Evolutionary conservation across 2,329 filamentous ascomycete genomes (phyloP), one percentile per base, ranked within the genome.

Genomic region (Escovopsis sp.): DNA sequence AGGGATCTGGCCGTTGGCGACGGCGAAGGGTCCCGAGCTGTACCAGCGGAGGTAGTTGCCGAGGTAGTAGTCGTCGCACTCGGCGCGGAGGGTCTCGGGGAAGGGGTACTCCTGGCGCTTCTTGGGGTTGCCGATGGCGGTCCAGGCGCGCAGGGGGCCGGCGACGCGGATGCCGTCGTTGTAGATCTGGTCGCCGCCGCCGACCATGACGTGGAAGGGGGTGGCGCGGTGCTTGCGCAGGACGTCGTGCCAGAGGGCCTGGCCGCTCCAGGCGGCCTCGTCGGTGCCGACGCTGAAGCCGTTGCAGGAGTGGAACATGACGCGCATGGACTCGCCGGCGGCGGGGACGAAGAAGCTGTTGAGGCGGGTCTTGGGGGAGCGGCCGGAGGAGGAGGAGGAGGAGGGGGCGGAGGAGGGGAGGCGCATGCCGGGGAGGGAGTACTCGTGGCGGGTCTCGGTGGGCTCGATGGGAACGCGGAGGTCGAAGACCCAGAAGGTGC

Each of bases 241-340:
- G 9, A 96, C 87, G 52, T 98, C 88, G 49, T 90, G 84, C 90
- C 90, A 98, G 38, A 98, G 62, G 4, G 84, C 84, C n/a, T 85
- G 80, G 0, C 90, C 90, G 50, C 81, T 88, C 63, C 86, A 93
- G 29, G 79, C 77, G 34, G 83, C 76, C 41, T 90, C 76, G 53
- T 94, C 81, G 4, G 85, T 88, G 36, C 80, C 82, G 27, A 90
- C 70, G 45, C 82, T 88, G 62, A 98, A 98, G 13, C 90, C 92
- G 56, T 98, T 98, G 62, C 90, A 94, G 38, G 84, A 94, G 62
- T 94, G 82, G 59, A 94, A 98, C 84, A 96, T 93, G 52, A 94
- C 82, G 52, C 93, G 85, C 88, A 98, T 96, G 4, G 83, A 82
- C 57, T 94, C 79, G 31, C 75, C 72, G 39, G 68, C 66, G 11